Evolutionary conservation across 1,284 basidiomycete species (phyloP).

Genomic region (Ganoderma resinaceum): DNA sequence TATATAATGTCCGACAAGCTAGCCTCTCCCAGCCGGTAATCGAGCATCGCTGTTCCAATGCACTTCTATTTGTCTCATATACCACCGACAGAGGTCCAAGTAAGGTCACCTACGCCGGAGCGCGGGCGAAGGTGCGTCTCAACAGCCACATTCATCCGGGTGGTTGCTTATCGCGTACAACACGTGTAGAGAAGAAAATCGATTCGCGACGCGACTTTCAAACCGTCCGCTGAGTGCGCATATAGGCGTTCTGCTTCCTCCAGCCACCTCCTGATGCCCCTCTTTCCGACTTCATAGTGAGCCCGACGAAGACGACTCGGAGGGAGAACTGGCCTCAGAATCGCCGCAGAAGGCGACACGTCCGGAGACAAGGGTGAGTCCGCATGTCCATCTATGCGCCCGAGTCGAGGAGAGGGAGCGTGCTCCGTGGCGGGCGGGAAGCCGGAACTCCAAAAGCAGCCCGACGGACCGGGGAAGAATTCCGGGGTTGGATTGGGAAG

Average conservation of each 20-base stretch:
- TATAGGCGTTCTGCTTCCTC: neutral
- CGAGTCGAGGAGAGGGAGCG: neutral
- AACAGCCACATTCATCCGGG: neutral
- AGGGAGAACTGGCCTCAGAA: conserved; percentile 1
- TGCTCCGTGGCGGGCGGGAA: neutral
- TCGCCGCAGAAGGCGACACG: neutral
- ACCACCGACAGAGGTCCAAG: conserved; percentile 26
- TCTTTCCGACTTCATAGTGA: neutral
- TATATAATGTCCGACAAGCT: conserved; percentile 26
- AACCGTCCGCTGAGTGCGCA: conserved; percentile 20
- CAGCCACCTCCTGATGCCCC: neutral
- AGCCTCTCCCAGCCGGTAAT: conserved; percentile 28
- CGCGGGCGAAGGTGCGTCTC: conserved; percentile 46
- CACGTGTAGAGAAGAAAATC: conserved; percentile 24
- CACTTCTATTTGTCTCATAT: neutral
- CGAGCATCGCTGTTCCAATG: neutral
- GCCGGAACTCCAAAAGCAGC: neutral
- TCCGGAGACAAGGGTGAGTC: conserved; percentile 10
- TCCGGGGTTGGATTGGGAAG: conserved; percentile 8
- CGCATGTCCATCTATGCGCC: neutral
- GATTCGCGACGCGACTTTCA: conserved; percentile 21
- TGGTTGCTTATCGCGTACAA: conserved; percentile 14
- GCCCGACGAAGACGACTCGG: conserved; percentile 7
- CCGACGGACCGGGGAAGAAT: conserved; percentile 12
- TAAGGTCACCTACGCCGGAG: conserved; percentile 50